Evolutionary conservation across 2,329 filamentous ascomycete genomes (phyloP).

Genomic region (Xylogone sp.): DNA sequence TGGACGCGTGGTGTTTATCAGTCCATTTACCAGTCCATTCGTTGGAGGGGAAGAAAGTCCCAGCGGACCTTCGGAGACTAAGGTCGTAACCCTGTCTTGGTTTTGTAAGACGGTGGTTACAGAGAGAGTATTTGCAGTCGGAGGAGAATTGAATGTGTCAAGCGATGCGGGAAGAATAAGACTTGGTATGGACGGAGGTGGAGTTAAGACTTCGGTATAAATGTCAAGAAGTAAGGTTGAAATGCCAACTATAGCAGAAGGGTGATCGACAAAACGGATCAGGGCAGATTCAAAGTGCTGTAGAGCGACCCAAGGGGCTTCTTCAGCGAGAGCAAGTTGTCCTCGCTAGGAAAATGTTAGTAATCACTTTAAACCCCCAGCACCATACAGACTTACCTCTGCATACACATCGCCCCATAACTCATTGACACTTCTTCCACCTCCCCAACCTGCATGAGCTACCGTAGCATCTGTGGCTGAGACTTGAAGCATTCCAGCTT

Average conservation of each 20-base stretch:
- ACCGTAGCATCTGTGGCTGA: constrained; percentile 59
- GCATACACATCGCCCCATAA: constrained; percentile 80
- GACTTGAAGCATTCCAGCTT: constrained; percentile 61
- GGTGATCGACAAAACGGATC: constrained; percentile 74
- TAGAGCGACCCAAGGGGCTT: constrained; percentile 62
- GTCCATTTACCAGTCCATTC: not conserved
- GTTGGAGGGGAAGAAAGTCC: not conserved
- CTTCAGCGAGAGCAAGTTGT: constrained; percentile 22
- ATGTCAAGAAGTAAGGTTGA: constrained; percentile 84
- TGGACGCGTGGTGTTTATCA: constrained; percentile 4
- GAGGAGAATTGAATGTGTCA: constrained; percentile 8
- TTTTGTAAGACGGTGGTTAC: not conserved
- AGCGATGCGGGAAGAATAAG: constrained; percentile 22
- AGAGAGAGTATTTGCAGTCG: constrained; percentile 7
- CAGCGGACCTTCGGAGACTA: not conserved
- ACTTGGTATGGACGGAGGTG: constrained; percentile 42
- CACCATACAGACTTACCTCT: constrained; percentile 54
- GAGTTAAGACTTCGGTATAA: constrained; percentile 66
- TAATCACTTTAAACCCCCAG: constrained; percentile 6
- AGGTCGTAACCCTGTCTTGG: not conserved
- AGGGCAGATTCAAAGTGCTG: constrained; percentile 79
- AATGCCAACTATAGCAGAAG: constrained; percentile 74
- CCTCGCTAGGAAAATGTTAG: constrained; percentile 30
- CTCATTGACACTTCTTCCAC: constrained; percentile 76
- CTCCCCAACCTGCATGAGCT: constrained; percentile 69